These are phyloP conservation scores for Lachancea cidri DNA, from an alignment of 805 yeast genomes.

Conservation along the genomic window DNA sequence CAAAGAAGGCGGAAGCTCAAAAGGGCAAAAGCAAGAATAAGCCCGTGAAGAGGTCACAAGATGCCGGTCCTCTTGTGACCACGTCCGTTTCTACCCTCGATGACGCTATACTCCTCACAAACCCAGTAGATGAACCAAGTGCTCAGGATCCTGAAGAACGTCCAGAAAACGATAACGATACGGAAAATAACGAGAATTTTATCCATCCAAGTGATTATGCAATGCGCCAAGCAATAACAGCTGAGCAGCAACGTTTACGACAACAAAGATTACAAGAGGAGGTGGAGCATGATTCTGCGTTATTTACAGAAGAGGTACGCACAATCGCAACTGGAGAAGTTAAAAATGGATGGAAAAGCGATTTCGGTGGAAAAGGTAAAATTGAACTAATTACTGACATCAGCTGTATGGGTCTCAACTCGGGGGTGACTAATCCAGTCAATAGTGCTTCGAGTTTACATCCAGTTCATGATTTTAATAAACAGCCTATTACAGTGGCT, in stretches of 20 bases:
- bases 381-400: constrained; percentile 76
- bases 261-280: constrained; percentile 31
- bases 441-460: constrained; percentile 41
- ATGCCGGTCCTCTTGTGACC: constrained; percentile 35
- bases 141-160: constrained; percentile 11
- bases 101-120: constrained; percentile 18
- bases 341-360: constrained; percentile 94
- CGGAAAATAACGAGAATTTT: constrained; percentile 23
- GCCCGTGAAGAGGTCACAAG: constrained; percentile 35
- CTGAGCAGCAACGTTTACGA: constrained; percentile 30
- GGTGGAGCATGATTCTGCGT: constrained; percentile 32
- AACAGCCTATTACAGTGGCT: constrained; percentile 44
- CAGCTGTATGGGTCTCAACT: constrained; percentile 51
- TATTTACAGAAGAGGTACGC: constrained; percentile 69
- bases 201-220: constrained; percentile 36
- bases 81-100: constrained; percentile 33
- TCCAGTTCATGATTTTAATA: constrained; percentile 17
- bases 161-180: constrained; percentile 30
- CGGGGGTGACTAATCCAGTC: constrained; percentile 45
- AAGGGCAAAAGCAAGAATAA: constrained; percentile 28
- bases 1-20: constrained; percentile 28
- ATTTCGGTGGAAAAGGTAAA: constrained; percentile 70
- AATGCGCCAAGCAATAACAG: constrained; percentile 29
- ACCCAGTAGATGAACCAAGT: constrained; percentile 7
- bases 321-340: constrained; percentile 74